Conservation (phyloP, 83 land plant species). For the Picea mariana region DNA sequence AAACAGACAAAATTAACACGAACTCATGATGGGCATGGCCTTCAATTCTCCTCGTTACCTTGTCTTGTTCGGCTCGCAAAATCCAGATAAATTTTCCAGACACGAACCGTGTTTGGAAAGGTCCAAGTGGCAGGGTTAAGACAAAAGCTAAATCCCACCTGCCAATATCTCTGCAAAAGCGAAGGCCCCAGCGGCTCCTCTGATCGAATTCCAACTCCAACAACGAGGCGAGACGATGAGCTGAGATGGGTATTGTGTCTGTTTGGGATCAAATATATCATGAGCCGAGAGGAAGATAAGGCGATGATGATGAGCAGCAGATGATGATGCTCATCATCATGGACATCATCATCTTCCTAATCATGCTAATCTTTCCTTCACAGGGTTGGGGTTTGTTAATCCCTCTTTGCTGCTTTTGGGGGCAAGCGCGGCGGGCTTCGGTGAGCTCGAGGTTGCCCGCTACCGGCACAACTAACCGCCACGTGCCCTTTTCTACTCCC, state of each 20-base stretch:
- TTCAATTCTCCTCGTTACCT: slow-evolving; percentile 2
- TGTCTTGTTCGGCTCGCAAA: slow-evolving; percentile 4
- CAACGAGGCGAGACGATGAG: neutral
- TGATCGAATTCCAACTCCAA: neutral
- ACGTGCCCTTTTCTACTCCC: too few relatives aligned
- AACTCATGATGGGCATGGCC: neutral
- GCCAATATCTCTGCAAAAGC: slow-evolving; percentile 21
- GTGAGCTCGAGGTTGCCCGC: too few relatives aligned
- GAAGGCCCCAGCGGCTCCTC: neutral
- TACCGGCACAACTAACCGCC: too few relatives aligned
- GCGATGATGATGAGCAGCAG: neutral
- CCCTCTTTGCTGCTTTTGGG: neutral
- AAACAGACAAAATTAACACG: slow-evolving; percentile 13
- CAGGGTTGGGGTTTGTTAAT: neutral
- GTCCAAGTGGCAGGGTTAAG: neutral
- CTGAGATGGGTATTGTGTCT: too few relatives aligned
- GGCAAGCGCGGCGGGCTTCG: slow-evolving; percentile 1
- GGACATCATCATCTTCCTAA: slow-evolving; percentile 7
- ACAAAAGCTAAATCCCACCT: slow-evolving; percentile 1
- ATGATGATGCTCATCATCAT: slow-evolving; percentile 3
- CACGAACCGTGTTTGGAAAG: neutral
- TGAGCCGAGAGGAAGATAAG: neutral
- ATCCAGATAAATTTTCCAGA: neutral
- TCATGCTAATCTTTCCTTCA: slow-evolving; percentile 1
- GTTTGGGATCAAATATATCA: neutral